Evolutionary conservation across 441 rosid species (phyloP).

Genomic region (Jatropha multifida): DNA sequence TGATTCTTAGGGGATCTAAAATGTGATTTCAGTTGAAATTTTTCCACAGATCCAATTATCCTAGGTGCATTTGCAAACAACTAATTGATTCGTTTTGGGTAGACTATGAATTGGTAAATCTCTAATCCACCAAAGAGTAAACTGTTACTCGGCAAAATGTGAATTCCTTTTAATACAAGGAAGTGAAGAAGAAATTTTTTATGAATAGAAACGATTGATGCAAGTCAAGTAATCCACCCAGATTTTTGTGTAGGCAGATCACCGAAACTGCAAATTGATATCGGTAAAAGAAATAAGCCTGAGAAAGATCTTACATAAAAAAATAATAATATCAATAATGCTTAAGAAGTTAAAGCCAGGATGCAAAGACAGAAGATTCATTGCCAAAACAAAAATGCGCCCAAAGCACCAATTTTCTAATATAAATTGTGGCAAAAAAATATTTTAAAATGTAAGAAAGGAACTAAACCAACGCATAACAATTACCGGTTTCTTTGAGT

Average conservation of each 20-base stretch:
- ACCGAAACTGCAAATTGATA: neutral
- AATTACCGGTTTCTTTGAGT: slow-evolving; percentile 64
- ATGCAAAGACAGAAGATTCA: neutral
- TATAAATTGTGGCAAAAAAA: neutral
- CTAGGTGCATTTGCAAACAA: neutral
- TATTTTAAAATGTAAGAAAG: neutral
- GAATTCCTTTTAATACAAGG: too few relatives aligned
- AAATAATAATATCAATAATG: neutral
- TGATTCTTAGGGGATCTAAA: neutral
- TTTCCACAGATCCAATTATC: neutral
- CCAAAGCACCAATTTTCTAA: neutral
- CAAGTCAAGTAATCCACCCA: neutral
- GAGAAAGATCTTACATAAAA: neutral
- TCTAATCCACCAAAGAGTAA: neutral
- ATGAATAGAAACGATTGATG: neutral
- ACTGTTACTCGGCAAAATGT: neutral
- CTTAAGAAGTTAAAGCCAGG: too few relatives aligned
- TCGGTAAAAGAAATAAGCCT: neutral
- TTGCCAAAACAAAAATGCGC: too few relatives aligned
- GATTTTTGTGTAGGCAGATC: neutral
- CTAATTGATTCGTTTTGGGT: neutral
- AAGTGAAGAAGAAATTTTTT: neutral
- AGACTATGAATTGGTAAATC: neutral
- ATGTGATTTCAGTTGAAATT: neutral
- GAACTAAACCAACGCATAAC: neutral